Evolutionary conservation across 2,329 filamentous ascomycete species (phyloP).

Genomic region (Diaporthe caulivora): DNA sequence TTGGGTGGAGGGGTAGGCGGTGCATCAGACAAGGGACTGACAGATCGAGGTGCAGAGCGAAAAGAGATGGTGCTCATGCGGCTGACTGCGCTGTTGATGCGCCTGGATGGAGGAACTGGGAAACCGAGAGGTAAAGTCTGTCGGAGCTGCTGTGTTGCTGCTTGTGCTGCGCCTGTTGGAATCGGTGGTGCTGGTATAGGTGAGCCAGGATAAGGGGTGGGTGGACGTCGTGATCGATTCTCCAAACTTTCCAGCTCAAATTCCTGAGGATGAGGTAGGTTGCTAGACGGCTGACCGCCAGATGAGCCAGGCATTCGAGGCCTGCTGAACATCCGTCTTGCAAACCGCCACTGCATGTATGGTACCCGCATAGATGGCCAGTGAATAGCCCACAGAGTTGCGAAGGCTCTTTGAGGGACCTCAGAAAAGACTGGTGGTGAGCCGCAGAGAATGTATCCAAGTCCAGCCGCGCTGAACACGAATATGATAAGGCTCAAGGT

Average conservation of each 20-base stretch:
- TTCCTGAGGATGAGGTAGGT: constrained; percentile 15
- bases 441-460: background rate
- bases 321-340: background rate
- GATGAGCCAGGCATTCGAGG: background rate
- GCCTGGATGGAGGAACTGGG: background rate
- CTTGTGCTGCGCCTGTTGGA: background rate
- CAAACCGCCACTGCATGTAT: background rate
- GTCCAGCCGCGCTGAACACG: background rate
- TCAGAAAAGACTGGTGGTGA: background rate
- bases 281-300: background rate
- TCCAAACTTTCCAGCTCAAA: constrained; percentile 13
- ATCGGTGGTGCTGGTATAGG: background rate
- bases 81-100: background rate
- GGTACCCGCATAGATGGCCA: background rate
- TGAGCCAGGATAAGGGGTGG: background rate
- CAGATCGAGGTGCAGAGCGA: background rate
- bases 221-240: background rate
- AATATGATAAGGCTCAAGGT: background rate
- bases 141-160: too few relatives aligned
- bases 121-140: background rate
- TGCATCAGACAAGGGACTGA: background rate
- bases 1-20: background rate
- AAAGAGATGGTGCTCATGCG: background rate
- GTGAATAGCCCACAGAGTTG: background rate
- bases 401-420: background rate